phyloP scores from a whole-genome alignment of 257 asterid genomes.

The Echium plantagineum region DNA sequence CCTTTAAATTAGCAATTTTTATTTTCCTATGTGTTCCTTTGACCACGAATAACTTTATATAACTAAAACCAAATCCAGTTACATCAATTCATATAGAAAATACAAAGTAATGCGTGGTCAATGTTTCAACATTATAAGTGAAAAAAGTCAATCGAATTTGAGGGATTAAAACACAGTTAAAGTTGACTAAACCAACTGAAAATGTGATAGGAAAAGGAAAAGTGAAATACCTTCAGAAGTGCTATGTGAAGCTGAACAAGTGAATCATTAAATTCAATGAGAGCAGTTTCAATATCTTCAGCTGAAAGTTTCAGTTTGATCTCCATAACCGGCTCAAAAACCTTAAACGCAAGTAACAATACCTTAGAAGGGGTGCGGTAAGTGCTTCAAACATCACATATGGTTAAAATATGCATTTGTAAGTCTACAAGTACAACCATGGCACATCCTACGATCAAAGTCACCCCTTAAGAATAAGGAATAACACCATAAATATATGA shows the following conservation, averaged over 20 bases:
- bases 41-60: too few species aligned
- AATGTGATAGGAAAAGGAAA: not conserved
- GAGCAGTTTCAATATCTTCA: slow-evolving; percentile 73
- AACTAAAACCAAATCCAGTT: too few species aligned
- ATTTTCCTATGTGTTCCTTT: too few species aligned
- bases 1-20: too few species aligned
- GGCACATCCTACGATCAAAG: not conserved
- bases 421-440: not conserved
- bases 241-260: slow-evolving; percentile 64
- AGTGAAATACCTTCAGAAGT: slow-evolving; percentile 52
- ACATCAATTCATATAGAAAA: too few species aligned
- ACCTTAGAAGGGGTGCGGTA: slow-evolving; percentile 7
- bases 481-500: not conserved
- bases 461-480: not conserved
- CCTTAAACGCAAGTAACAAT: slow-evolving; percentile 23
- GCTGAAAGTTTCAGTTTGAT: slow-evolving; percentile 55
- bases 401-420: not conserved
- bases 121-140: too few species aligned
- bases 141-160: too few species aligned
- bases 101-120: too few species aligned
- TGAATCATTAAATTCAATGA: slow-evolving; percentile 48
- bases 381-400: not conserved
- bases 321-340: slow-evolving; percentile 55
- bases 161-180: too few species aligned
- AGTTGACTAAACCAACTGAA: too few species aligned